Evolutionary conservation across 306 rosid species (phyloP).

Genomic region (Cicer judaicum): DNA sequence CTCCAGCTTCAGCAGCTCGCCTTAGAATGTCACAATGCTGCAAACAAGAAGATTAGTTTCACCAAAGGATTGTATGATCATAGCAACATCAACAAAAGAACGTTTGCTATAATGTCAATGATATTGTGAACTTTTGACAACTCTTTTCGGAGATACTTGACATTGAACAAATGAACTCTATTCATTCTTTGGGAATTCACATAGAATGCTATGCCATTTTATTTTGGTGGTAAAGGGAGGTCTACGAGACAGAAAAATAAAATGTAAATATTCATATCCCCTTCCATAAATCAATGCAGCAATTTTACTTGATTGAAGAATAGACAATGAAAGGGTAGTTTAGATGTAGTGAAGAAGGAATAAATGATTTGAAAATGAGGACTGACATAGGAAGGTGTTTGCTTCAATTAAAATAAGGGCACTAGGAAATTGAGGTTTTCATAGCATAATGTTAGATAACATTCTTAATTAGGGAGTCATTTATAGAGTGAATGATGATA

Average conservation of each 20-base stretch:
- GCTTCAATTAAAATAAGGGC: conserved; percentile 1
- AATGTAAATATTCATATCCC: conserved; percentile 1
- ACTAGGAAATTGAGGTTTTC: conserved; percentile 4
- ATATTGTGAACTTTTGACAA: conserved; percentile 13
- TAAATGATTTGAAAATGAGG: not conserved
- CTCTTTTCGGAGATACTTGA: not conserved
- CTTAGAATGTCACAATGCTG: conserved; percentile 98
- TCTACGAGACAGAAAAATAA: conserved; percentile 1
- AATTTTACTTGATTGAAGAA: conserved; percentile 25
- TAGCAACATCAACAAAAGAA: conserved; percentile 17
- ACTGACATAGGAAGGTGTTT: not conserved
- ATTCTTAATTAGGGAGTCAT: not conserved
- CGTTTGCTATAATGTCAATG: not conserved
- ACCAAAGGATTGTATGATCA: conserved; percentile 2
- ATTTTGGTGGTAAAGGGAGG: not conserved
- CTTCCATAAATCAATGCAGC: not conserved
- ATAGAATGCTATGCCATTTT: not conserved
- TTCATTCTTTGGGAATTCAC: conserved; percentile 22
- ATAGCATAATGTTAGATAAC: not conserved
- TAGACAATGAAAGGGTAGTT: not conserved
- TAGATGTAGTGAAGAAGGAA: not conserved
- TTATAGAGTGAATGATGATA: not conserved
- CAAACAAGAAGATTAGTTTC: conserved; percentile 51
- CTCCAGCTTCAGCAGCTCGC: conserved; percentile 96
- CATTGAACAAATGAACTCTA: conserved; percentile 23